Base-by-base conservation (phyloP, 148 eudicot genomes). In the Pouteria glomerata region DNA sequence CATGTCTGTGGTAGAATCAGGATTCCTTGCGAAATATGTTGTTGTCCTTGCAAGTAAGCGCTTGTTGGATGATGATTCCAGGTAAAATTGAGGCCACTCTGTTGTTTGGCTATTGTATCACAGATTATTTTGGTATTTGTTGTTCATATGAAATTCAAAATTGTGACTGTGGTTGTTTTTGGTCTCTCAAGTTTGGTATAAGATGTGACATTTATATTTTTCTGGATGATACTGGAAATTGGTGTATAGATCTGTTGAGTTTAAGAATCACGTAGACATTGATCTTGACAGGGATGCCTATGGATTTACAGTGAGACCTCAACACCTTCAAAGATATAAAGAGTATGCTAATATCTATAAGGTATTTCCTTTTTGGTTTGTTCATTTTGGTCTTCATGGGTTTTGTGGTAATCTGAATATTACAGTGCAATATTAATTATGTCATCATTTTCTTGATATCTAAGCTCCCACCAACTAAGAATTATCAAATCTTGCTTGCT, bases 41-140 rank as follows among this genome's bases (percentile, higher is more conserved):
- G 90, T 84, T 90, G 80, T 88, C 98, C 75, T 87, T 87, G 80
- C 82, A 83, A 94, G 98, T 82, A 91, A 87, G 82, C 95, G 98
- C 53, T 64, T 80, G 42, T 81, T 91, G 83, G 85, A 91, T 58
- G 96, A 78, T 72, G 97, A 94, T 84, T 87, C 93, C 79, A 94
- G 97, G 97, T 94, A 93, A 72, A n/a, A 23, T 59, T 37, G 29
- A 41, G 47, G 16, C 41, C 14, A 55, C n/a, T n/a, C n/a, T n/a
- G n/a, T n/a, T n/a, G n/a, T n/a, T n/a, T n/a, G n/a, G n/a, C n/a
- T n/a, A n/a, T n/a, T n/a, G n/a, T n/a, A n/a, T n/a, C n/a, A n/a
- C n/a, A n/a, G n/a, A n/a, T n/a, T n/a, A n/a, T n/a, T n/a, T n/a
- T n/a, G n/a, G n/a, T n/a, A n/a, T n/a, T n/a, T n/a, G n/a, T n/a